phyloP scores from a whole-genome alignment of 768 basidiomycete species.

The Auriscalpium microsporum region DNA sequence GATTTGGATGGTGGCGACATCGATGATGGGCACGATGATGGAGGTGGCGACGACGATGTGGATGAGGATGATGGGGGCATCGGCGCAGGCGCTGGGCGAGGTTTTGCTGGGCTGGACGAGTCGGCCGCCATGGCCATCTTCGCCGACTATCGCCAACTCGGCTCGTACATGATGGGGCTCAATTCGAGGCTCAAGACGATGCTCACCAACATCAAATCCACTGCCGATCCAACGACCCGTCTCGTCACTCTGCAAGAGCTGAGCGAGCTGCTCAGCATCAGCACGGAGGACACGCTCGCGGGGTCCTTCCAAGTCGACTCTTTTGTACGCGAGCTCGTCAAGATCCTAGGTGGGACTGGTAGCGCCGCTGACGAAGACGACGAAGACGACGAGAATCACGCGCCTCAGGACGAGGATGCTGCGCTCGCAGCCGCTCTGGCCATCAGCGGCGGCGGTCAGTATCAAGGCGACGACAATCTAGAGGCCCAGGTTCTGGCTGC shows the following conservation, averaged over 20 bases:
- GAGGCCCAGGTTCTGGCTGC: slow-evolving; percentile 96
- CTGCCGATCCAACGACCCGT: slow-evolving; percentile 78
- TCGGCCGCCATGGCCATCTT: slow-evolving; percentile 71
- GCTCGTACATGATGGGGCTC: slow-evolving; percentile 88
- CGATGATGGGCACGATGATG: slow-evolving; percentile 33
- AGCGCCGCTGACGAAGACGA: slow-evolving; percentile 67
- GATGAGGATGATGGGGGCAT: slow-evolving; percentile 29
- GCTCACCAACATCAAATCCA: slow-evolving; percentile 79
- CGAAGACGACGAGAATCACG: slow-evolving; percentile 52
- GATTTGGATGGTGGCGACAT: slow-evolving; percentile 44
- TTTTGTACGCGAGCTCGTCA: slow-evolving; percentile 87
- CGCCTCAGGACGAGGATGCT: slow-evolving; percentile 69
- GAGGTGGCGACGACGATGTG: slow-evolving; percentile 23
- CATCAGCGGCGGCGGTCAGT: slow-evolving; percentile 59
- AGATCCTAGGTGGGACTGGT: slow-evolving; percentile 78
- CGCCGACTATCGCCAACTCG: slow-evolving; percentile 80
- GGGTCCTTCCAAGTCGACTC: slow-evolving; percentile 93
- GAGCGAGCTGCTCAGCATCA: slow-evolving; percentile 90
- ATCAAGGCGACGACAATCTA: slow-evolving; percentile 75
- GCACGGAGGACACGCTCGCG: slow-evolving; percentile 93
- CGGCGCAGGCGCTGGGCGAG: slow-evolving; percentile 24
- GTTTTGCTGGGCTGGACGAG: slow-evolving; percentile 42
- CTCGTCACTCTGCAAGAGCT: slow-evolving; percentile 89
- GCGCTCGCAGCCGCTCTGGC: slow-evolving; percentile 84
- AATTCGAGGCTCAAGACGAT: slow-evolving; percentile 84